Conservation (phyloP, 2,329 filamentous ascomycete genomes). For the Diaporthe sp. region DNA sequence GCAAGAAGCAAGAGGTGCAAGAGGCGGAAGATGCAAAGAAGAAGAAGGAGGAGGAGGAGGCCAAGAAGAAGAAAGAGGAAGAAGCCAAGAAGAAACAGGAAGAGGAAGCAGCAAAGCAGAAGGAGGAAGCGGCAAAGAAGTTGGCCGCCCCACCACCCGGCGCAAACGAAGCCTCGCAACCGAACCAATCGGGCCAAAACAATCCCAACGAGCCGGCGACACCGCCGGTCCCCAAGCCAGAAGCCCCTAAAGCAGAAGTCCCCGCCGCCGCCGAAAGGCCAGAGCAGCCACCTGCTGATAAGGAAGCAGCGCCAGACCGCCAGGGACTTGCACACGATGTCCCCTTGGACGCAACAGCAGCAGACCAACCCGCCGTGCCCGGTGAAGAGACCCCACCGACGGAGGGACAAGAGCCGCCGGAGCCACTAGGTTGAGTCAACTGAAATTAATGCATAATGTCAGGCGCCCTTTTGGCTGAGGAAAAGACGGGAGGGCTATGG, state of each 20-base stretch:
- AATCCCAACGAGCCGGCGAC: neutral
- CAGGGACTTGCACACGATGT: neutral
- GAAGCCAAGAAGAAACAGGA: conserved; percentile 12
- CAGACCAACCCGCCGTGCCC: neutral
- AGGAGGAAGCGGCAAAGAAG: conserved; percentile 12
- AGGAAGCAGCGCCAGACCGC: neutral
- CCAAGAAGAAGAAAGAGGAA: conserved; percentile 1
- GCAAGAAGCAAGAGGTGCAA: conserved; percentile 28
- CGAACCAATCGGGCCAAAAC: neutral
- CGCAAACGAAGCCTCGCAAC: neutral
- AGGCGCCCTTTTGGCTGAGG: neutral
- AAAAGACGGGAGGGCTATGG: neutral
- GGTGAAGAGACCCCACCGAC: neutral
- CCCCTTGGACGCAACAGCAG: neutral
- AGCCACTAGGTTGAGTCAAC: neutral
- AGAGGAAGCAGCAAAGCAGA: neutral
- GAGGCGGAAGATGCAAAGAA: neutral
- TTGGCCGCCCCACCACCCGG: neutral
- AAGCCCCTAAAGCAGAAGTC: neutral
- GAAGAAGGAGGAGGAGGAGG: conserved; percentile 2
- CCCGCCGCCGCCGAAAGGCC: neutral
- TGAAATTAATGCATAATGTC: neutral
- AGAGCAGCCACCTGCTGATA: neutral
- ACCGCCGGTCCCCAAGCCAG: neutral
- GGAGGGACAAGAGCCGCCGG: neutral